phyloP scores from a whole-genome alignment of 2,329 filamentous ascomycete genomes.

The Emmonsia crescens region DNA sequence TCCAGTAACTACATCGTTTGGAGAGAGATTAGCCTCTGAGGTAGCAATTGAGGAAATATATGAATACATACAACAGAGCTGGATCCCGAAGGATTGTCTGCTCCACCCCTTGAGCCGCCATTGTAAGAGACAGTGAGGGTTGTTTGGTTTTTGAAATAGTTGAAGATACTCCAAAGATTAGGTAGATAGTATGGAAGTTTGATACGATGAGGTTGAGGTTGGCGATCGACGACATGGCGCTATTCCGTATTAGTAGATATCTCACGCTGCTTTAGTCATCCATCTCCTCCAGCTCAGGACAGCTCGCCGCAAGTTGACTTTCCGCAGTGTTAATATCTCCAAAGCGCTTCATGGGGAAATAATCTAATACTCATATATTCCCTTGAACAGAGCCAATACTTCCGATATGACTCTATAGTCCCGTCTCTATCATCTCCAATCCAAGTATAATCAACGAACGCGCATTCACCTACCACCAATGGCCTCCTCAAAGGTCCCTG shows the following conservation, averaged over 20 bases:
- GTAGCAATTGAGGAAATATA: neutral
- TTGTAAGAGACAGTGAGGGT: slow-evolving; percentile 31
- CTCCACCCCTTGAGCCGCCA: slow-evolving; percentile 68
- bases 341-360: neutral
- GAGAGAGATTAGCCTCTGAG: neutral
- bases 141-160: neutral
- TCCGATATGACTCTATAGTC: neutral
- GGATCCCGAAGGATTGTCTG: slow-evolving; percentile 98
- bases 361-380: too few species aligned
- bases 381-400: neutral
- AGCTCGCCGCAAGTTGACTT: slow-evolving; percentile 1
- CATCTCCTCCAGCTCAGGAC: neutral
- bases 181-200: too few species aligned
- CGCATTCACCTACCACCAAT: slow-evolving; percentile 9
- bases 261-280: slow-evolving; percentile 1
- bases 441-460: neutral
- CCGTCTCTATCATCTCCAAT: neutral
- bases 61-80: slow-evolving; percentile 71
- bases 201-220: neutral
- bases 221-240: too few species aligned
- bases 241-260: neutral
- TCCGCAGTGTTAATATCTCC: neutral
- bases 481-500: slow-evolving; percentile 30
- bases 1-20: slow-evolving; percentile 70
- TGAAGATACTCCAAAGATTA: neutral